Base-by-base conservation (phyloP, 805 yeast species). In the Starmerella stigmatis region DNA sequence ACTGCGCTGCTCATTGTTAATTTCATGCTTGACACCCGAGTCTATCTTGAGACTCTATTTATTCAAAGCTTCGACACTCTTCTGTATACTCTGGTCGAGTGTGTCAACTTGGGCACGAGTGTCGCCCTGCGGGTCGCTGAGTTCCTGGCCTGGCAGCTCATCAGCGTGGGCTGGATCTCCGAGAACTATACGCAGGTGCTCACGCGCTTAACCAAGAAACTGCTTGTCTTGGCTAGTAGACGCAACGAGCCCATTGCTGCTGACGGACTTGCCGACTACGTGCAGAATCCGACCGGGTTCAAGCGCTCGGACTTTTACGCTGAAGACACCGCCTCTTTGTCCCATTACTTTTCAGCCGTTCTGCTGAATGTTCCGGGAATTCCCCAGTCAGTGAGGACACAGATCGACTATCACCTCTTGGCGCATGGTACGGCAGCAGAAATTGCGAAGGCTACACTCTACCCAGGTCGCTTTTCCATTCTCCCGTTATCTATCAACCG, bases 391-490 rank as follows among this genome's bases (percentile, higher is more conserved):
- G 78, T 78, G 53, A 74, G 81, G 48, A 70, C 77, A 38, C 73
- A 73, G 50, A 70, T 85, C n/a, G 66, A 68, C 51, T 66, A 69
- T 41, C 43, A 27, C 19, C 17, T 75, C 65, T 58, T 63, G 39
- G 60, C 41, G 49, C 60, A 15, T 16, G 57, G 30, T 46, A 57
- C 49, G n/a, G 11, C 11, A 3, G 20, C 13, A 2, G 41, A 40
- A 55, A 68, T 84, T 28, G 69, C 76, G 41, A 61, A 71, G 3
- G 63, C 82, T n/a, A 74, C 84, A 3, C 54, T 84, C 32, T 76
- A 72, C 58, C 94, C 95, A 2, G 84, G 81, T 42, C 70, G 73
- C 32, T 71, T 73, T 33, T 78, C 86, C 12, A 68, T 83, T 25
- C 66, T 83, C 49, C 94, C 96, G 8, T 75, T 88, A 47, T 79